Base-by-base conservation (phyloP, 805 yeast species). In the Suhomyces faveliae region DNA sequence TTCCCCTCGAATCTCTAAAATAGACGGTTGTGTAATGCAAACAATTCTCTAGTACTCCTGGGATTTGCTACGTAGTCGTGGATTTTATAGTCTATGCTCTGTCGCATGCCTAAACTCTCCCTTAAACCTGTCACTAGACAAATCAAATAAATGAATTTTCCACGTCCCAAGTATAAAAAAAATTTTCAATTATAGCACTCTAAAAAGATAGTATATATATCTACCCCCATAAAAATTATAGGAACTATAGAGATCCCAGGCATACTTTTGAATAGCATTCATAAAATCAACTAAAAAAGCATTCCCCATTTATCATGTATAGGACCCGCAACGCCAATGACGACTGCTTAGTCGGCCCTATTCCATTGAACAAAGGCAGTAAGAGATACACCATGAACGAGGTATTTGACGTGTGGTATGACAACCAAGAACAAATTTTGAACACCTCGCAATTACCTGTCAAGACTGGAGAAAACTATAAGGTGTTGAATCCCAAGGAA, bases 341-440 rank as follows among this genome's bases (percentile, higher is more conserved):
- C 38, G 44, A 42, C 17, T 21, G 25, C 9, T 27, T 19, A 21
- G 20, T 12, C 38, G 38, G 22, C 19, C 47, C 58, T 45, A 59
- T 73, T 38, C 74, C 73, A 4, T 58, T 66, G 11, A 77, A 74
- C 52, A 63, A 63, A 21, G 71, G 66, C 12, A 72, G 81, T 27
- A 65, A 66, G 48, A 64, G 65, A 22, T 81, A 83, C 55, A 57
- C 79, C 5, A 66, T 80, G 62, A 72, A 74, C 23, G 81, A 83
- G 54, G 73, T 83, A 53, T 71, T 83, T 50, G 66, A 73, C 19
- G 74, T 81, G 10, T 83, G 84, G 77, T 61, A 70, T 30, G 64
- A 68, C 17, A 65, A 59, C 49, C 59, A 63, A 48, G 64, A 57
- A 43, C 54, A 51, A 20, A 59, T 64, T 41, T 53, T 66, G 49